phyloP scores from a whole-genome alignment of 192 early-diverging fungal species.

The Coemansia sp. region DNA sequence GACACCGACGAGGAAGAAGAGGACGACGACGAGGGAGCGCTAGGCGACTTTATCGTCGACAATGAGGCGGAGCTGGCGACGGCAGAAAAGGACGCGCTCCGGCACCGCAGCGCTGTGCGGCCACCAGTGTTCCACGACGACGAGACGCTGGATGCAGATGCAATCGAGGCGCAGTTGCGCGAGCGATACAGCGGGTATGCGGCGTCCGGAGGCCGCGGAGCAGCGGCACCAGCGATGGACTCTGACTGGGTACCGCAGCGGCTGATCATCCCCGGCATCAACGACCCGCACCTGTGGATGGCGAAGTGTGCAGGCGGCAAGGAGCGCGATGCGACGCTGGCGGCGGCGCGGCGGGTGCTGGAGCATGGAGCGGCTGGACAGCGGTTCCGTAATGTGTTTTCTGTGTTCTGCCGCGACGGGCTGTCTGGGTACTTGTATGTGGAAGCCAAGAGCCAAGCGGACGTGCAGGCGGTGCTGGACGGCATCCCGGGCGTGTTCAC shows the following conservation, averaged over 20 bases:
- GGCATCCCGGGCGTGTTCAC: slow-evolving; percentile 77
- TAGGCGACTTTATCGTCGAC: slow-evolving; percentile 63
- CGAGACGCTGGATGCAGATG: slow-evolving; percentile 82
- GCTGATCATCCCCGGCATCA: slow-evolving; percentile 80
- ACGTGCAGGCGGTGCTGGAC: slow-evolving; percentile 78
- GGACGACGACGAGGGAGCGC: slow-evolving; percentile 67
- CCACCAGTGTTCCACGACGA: slow-evolving; percentile 76
- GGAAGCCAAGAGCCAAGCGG: slow-evolving; percentile 77
- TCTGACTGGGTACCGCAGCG: slow-evolving; percentile 66
- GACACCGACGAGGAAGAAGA: slow-evolving; percentile 80
- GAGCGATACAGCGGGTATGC: slow-evolving; percentile 72
- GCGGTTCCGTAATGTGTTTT: slow-evolving; percentile 70
- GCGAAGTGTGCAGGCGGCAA: slow-evolving; percentile 82
- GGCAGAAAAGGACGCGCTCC: slow-evolving; percentile 57
- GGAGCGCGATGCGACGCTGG: slow-evolving; percentile 85
- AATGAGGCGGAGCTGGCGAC: slow-evolving; percentile 70
- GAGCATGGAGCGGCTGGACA: slow-evolving; percentile 60
- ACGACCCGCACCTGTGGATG: slow-evolving; percentile 92
- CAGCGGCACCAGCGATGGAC: slow-evolving; percentile 55
- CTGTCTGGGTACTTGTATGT: slow-evolving; percentile 91
- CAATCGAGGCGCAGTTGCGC: slow-evolving; percentile 73
- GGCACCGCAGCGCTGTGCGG: slow-evolving; percentile 59
- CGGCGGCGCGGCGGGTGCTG: slow-evolving; percentile 75
- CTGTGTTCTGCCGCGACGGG: slow-evolving; percentile 81
- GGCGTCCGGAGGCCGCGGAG: slow-evolving; percentile 46